A percentile compares a stretch with the other conserved stretches of the same genome.
Conservation (phyloP, 2,329 filamentous ascomycete species). For the Aspergillus carbonarius region DNA sequence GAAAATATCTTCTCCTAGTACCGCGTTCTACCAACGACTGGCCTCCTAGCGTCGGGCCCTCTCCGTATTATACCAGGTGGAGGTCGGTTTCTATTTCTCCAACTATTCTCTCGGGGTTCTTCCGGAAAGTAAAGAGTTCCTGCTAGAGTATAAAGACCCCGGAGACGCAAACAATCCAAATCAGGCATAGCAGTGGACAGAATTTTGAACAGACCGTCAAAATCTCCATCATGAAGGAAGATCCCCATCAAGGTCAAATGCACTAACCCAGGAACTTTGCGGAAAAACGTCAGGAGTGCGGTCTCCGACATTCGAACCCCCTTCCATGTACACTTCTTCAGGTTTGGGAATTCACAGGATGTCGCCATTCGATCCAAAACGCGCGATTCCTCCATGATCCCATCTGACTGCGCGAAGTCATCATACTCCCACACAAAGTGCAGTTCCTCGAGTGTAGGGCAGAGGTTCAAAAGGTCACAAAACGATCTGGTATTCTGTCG, state of each 20-base stretch:
- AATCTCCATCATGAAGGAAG: not conserved
- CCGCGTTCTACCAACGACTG: not conserved
- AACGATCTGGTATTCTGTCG: not conserved
- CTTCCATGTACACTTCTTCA: not conserved
- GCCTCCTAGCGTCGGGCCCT: not conserved
- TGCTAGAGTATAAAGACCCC: not conserved
- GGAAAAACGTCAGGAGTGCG: not conserved
- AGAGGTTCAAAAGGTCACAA: not conserved
- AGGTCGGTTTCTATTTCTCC: not conserved
- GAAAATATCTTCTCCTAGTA: not conserved
- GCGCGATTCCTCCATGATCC: not conserved
- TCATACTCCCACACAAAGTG: not conserved
- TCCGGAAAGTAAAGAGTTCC: not conserved
- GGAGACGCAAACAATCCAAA: not conserved
- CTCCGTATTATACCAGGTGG: not conserved
- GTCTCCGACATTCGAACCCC: not conserved
- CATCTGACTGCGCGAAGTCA: not conserved
- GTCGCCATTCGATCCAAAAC: not conserved
- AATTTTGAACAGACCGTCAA: not conserved
- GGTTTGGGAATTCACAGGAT: not conserved
- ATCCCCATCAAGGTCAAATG: not conserved
- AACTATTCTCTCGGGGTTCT: not conserved
- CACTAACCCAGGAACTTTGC: not conserved
- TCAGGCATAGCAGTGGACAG: not conserved
- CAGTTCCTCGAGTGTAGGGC: not conserved